Base-by-base conservation (phyloP, 371 early-diverging fungal genomes). In the Batrachochytrium dendrobatidis region DNA sequence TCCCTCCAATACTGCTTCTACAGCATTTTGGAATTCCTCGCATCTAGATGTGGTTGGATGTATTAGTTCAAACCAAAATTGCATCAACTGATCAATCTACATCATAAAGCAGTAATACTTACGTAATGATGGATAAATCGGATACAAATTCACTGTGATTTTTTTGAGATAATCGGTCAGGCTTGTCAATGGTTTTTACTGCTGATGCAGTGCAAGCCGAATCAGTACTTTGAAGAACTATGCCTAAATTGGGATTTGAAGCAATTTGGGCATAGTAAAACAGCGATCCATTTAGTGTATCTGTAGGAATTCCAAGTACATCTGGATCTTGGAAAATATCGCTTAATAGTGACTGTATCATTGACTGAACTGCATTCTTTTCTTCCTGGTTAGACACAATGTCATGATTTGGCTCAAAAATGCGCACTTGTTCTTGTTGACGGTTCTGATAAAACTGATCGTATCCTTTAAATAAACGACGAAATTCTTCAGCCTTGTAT, bases 221-320 rank as follows among this genome's bases (percentile, higher is more conserved):
- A n/a, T n/a, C n/a, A n/a, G n/a, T n/a, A n/a, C n/a, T n/a, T n/a
- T 45, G 63, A n/a, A 51, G 17, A 52, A 61, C 22, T 24, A 70
- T 63, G 6, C 70, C 70, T 39, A 61, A 54, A 48, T 55, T 32
- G 7, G 24, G n/a, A 15, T 34, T 30, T 1, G 55, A n/a, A 3
- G 54, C 34, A 24, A 71, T 58, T 58, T 70, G 71, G 12, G 69
- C 66, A 52, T 67, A 76, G 55, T 67, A 76, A 22, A 70, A 68
- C 6, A 60, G 28, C n/a, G 70, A 58, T 32, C 50, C 55, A 17
- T 35, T 58, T 6, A 30, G 54, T n/a, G 65, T 44, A 24, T 52
- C 17, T 2, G 43, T 31, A 18, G 65, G 64, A 18, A 73, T 55
- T 4, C 12, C n/a, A 28, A 70, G 68, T 1, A 68, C 54, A 28